A percentile compares a stretch with the other conserved stretches of the same genome.
phyloP scores from a whole-genome alignment of 176 grass and related monocot genomes.

The Cocos nucifera region DNA sequence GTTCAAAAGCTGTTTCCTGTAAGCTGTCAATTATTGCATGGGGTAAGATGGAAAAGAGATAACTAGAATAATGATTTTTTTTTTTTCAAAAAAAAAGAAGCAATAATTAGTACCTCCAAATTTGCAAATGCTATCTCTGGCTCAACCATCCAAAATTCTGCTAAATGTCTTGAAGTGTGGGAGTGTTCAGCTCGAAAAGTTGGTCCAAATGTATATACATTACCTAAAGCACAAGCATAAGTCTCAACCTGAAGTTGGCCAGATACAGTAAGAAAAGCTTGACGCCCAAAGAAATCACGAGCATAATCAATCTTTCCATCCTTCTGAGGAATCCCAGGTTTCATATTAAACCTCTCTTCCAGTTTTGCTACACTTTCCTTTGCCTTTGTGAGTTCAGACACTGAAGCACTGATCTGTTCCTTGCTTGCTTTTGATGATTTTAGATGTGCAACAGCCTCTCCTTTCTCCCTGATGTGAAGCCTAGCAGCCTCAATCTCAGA shows the following conservation, averaged over 20 bases:
- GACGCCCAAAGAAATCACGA: constrained; percentile 76
- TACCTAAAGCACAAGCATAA: constrained; percentile 79
- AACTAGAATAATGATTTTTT: no score
- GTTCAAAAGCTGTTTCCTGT: no score
- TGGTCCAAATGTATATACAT: constrained; percentile 92
- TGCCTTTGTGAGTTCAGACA: constrained; percentile 50
- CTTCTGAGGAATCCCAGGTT: constrained; percentile 54
- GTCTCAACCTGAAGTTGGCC: constrained; percentile 96
- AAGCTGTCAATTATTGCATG: no score
- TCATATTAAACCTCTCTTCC: constrained; percentile 91
- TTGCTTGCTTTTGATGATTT: constrained; percentile 77
- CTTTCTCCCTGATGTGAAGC: constrained; percentile 57
- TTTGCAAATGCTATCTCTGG: constrained; percentile 96
- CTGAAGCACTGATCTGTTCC: constrained; percentile 47
- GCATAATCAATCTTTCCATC: constrained; percentile 62
- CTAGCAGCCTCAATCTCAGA: constrained; percentile 69
- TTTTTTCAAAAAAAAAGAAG: background rate
- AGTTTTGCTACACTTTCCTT: constrained; percentile 55
- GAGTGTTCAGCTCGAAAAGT: constrained; percentile 92
- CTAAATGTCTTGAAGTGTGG: constrained; percentile 79
- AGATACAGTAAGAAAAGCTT: constrained; percentile 92
- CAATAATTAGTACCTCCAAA: constrained; percentile 43
- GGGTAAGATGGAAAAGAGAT: no score
- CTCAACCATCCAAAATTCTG: constrained; percentile 99
- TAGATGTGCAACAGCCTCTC: constrained; percentile 42